These are phyloP conservation scores for Schizophyllum commune DNA, from an alignment of 1,284 basidiomycete genomes.

Conservation along the genomic window DNA sequence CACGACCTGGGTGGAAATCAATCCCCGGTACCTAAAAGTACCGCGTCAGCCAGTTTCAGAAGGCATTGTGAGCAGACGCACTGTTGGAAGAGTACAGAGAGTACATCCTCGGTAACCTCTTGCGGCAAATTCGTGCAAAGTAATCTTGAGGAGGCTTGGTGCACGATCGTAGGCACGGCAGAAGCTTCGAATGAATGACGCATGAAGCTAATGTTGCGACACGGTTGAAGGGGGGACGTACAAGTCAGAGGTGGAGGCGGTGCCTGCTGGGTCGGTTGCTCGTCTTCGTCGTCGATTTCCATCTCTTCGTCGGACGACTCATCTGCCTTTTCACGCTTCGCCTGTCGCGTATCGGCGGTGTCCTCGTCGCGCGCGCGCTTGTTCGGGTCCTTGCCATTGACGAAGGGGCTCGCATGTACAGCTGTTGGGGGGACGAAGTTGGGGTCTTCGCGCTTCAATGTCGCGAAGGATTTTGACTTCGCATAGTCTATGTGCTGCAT, in stretches of 20 bases:
- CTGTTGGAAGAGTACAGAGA: slow-evolving; percentile 85
- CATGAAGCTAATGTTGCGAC: slow-evolving; percentile 21
- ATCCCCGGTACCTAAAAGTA: slow-evolving; percentile 61
- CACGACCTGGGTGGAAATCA: slow-evolving; percentile 60
- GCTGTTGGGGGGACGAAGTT: slow-evolving; percentile 63
- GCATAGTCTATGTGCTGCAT: slow-evolving; percentile 81
- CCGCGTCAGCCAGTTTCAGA: slow-evolving; percentile 4
- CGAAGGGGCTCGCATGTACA: slow-evolving; percentile 41
- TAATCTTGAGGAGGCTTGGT: slow-evolving; percentile 56
- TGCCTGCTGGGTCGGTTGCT: slow-evolving; percentile 19
- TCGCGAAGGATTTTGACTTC: slow-evolving; percentile 79
- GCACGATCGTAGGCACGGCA: slow-evolving; percentile 41
- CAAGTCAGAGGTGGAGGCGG: slow-evolving; percentile 27
- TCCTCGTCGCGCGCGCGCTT: slow-evolving; percentile 69
- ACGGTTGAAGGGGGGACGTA: slow-evolving; percentile 28
- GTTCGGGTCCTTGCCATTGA: slow-evolving; percentile 33
- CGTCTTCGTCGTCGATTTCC: slow-evolving; percentile 80
- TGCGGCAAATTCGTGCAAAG: slow-evolving; percentile 74
- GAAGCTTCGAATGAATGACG: slow-evolving; percentile 23
- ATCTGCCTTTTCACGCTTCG: slow-evolving; percentile 65
- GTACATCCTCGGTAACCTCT: slow-evolving; percentile 74
- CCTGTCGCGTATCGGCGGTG: slow-evolving; percentile 35
- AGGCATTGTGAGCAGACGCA: slow-evolving; percentile 30
- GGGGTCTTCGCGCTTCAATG: slow-evolving; percentile 65
- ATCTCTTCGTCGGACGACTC: slow-evolving; percentile 72